Evolutionary conservation across 805 yeast genomes (phyloP), one percentile per base, ranked within the genome.

Genomic region (Saccharomycopsis microspora): DNA sequence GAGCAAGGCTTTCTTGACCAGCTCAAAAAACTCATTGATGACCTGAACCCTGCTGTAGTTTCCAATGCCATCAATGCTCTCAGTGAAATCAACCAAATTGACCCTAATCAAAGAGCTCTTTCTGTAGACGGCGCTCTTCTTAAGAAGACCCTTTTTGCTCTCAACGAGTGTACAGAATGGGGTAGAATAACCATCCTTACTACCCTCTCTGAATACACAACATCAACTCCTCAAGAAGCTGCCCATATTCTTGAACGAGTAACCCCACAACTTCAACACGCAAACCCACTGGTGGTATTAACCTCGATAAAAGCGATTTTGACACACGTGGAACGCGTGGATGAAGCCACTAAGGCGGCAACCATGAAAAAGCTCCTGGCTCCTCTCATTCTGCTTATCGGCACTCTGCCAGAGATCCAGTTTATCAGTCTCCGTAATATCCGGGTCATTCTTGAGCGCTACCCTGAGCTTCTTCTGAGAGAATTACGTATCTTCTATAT

Each of bases 141-240:
- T 35, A 67, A 64, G 48, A 84, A 80, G 61, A 73, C 93, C 52
- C 69, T 93, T 52, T 70, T 80, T 56, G 95, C 96, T 9, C 70
- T 93, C 55, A 90, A 90, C 63, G 99, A 93, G 66, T 90, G 97
- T 66, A 89, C 97, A 0, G 99, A 93, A 67, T 93, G 99, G 99
- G 98, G 98, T 7, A 76, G 98, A 59, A 84, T 93, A 55, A 78
- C 97, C 1, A 85, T 93, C 41, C 70, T 93, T 50, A 77, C 85
- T 1, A 88, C 96, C 1, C 66, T 93, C 54, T 73, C 87, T 5
- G 89, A 82, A 42, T 90, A 82, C 61, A 60, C 68, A 4, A 71
- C 94, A 0, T 57, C 60, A 1, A 75, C 71, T 42, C 61, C 67
- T 2, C 68, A 72, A 10, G 96, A 89, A 60, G 88, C 95, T 2